Evolutionary conservation across 345 rosid species (phyloP).

Genomic region (Eucalyptus sideroxylon): DNA sequence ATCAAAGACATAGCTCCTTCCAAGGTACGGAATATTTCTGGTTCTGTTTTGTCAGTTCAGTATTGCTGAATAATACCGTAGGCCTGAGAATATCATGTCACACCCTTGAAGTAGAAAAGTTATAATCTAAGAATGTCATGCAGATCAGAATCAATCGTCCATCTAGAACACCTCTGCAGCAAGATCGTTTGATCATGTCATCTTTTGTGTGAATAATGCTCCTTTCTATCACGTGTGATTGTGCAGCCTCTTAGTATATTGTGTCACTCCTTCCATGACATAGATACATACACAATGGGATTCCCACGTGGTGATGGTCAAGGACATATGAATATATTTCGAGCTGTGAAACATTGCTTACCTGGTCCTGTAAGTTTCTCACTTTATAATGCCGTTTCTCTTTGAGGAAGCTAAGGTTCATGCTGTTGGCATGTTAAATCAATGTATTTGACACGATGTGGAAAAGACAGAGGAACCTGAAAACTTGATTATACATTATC

Average conservation of each 20-base stretch:
- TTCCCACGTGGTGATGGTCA: constrained; percentile 80
- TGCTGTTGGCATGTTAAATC: background rate
- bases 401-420: background rate
- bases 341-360: constrained; percentile 84
- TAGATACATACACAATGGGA: constrained; percentile 69
- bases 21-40: constrained; percentile 33
- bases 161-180: background rate
- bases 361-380: constrained; percentile 86
- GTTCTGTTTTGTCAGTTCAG: background rate
- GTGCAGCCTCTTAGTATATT: constrained; percentile 93
- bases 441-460: background rate
- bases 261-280: constrained; percentile 73
- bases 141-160: background rate
- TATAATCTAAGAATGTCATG: background rate
- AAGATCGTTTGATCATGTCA: background rate
- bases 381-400: background rate
- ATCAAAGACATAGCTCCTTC: constrained; percentile 72
- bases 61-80: background rate
- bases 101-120: background rate
- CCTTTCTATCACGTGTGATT: background rate
- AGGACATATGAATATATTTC: constrained; percentile 83
- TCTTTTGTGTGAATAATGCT: background rate
- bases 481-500: background rate
- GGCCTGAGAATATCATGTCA: background rate
- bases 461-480: background rate